Conservation (phyloP, 2,329 filamentous ascomycete genomes). For the Pseudogymnoascus sp. region DNA sequence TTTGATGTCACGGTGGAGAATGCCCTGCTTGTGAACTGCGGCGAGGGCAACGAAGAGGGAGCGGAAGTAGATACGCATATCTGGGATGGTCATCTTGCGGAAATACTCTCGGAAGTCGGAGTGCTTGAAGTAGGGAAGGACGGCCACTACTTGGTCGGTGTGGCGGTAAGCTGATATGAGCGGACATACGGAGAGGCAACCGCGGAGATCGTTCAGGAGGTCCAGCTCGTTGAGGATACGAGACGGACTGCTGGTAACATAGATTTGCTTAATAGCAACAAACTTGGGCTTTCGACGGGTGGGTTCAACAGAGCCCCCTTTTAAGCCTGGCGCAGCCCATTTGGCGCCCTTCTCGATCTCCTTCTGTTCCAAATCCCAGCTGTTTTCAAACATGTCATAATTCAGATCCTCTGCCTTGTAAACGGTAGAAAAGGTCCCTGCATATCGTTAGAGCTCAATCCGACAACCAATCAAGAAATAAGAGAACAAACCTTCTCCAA, state of each 20-base stretch:
- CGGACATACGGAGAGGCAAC: slow-evolving; percentile 80
- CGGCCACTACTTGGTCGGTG: slow-evolving; percentile 88
- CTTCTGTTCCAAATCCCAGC: slow-evolving; percentile 68
- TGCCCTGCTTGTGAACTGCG: slow-evolving; percentile 73
- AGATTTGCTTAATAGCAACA: slow-evolving; percentile 98
- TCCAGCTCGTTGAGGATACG: slow-evolving; percentile 96
- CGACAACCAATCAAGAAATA: neutral
- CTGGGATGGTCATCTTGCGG: slow-evolving; percentile 73
- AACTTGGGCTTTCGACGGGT: slow-evolving; percentile 55
- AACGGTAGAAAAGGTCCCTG: slow-evolving; percentile 95
- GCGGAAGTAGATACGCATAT: slow-evolving; percentile 84
- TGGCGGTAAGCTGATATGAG: slow-evolving; percentile 95
- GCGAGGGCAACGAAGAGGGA: slow-evolving; percentile 79
- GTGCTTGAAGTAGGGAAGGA: slow-evolving; percentile 92
- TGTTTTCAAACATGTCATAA: slow-evolving; percentile 75
- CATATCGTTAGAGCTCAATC: slow-evolving; percentile 13
- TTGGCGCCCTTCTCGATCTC: slow-evolving; percentile 54
- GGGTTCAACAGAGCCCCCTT: slow-evolving; percentile 34
- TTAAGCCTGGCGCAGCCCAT: slow-evolving; percentile 62
- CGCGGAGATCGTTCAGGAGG: slow-evolving; percentile 76
- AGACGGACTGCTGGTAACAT: slow-evolving; percentile 88
- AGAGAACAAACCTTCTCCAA: slow-evolving; percentile 69
- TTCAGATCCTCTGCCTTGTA: slow-evolving; percentile 95
- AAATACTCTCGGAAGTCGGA: slow-evolving; percentile 94
- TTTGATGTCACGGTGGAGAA: slow-evolving; percentile 93